Evolutionary conservation across 495 filamentous ascomycete species (phyloP).

Genomic region (Hamigera avellanea): DNA sequence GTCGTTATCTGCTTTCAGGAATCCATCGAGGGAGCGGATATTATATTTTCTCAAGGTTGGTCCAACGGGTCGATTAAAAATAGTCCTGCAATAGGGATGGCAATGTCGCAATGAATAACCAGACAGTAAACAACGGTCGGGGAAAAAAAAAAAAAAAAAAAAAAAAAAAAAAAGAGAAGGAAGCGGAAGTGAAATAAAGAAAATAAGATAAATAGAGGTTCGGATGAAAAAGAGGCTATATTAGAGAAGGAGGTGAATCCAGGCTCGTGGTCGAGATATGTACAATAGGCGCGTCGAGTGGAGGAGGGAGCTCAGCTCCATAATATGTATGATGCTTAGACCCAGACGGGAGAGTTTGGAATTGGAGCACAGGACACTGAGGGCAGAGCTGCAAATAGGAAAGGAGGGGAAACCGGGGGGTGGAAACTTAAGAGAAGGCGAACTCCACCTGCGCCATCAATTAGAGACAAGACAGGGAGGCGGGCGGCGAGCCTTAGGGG

Average conservation of each 20-base stretch:
- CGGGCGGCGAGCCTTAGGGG: too few relatives aligned
- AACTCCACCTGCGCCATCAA: too few relatives aligned
- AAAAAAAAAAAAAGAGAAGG: slow-evolving; percentile 5
- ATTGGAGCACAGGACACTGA: slow-evolving; percentile 6
- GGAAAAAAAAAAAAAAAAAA: slow-evolving; percentile 6
- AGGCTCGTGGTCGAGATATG: not conserved
- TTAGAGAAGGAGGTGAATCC: not conserved
- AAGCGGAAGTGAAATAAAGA: slow-evolving; percentile 4
- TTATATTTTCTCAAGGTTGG: not conserved
- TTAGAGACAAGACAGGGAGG: too few relatives aligned
- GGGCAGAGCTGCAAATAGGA: slow-evolving; percentile 11
- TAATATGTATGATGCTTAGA: slow-evolving; percentile 15
- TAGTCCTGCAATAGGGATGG: slow-evolving; percentile 1
- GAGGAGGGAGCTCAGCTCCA: not conserved
- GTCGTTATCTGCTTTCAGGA: slow-evolving; percentile 9
- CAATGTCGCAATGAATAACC: not conserved
- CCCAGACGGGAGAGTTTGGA: slow-evolving; percentile 1
- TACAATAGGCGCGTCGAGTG: not conserved
- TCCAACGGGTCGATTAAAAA: slow-evolving; percentile 1
- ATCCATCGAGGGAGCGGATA: slow-evolving; percentile 15
- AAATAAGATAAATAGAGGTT: slow-evolving; percentile 7
- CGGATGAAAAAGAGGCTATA: slow-evolving; percentile 2
- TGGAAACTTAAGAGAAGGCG: not conserved
- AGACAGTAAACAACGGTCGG: too few relatives aligned
- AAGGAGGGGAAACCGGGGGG: not conserved